Evolutionary conservation across 176 grass and related monocot genomes (phyloP), one percentile per base, ranked within the genome.

Genomic region (Carex parvula): DNA sequence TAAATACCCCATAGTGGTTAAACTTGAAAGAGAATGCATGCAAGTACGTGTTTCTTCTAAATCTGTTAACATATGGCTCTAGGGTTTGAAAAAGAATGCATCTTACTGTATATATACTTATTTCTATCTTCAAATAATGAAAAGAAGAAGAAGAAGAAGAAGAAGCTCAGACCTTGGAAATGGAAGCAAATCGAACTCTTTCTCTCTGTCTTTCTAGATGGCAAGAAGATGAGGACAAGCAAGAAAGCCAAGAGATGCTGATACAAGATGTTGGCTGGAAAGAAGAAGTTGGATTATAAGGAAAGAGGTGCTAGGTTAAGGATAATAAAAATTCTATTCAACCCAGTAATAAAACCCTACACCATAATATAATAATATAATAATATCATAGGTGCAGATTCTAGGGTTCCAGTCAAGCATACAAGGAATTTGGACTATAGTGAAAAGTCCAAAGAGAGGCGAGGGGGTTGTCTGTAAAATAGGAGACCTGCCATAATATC

Each of bases 401-500:
- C 60, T 62, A 79, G 68, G 73, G 72, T 81, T 69, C 52, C 62
- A 86, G 54, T 79, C 50, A 78, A 86, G 76, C 53, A 60, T 86
- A 82, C 65, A 65, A 18, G 46, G 37, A 80, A 89, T 85, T 97
- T 91, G 87, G 75, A 87, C 80, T 83, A 72, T 76, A 89, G 77
- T 85, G 85, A 88, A 88, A 88, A 85, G 42, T 76, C 83, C 72
- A 79, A 88, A 89, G 85, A 74, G 89, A 90, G 91, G 90, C 60
- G 70, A 84, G 85, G 73, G 59, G 56, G 26, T 73, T 97, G 91
- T 91, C 89, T 88, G 68, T 91, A 80, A 90, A 91, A 80, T 74
- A 85, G 89, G 91, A 67, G 87, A 93, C 89, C 89, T 93, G 84
- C 91, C 89, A 46, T 68, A 90, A 90, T 93, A 91, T 79, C 92